Evolutionary conservation across 768 basidiomycete species (phyloP).

Genomic region (Xerocomellus chrysenteron): DNA sequence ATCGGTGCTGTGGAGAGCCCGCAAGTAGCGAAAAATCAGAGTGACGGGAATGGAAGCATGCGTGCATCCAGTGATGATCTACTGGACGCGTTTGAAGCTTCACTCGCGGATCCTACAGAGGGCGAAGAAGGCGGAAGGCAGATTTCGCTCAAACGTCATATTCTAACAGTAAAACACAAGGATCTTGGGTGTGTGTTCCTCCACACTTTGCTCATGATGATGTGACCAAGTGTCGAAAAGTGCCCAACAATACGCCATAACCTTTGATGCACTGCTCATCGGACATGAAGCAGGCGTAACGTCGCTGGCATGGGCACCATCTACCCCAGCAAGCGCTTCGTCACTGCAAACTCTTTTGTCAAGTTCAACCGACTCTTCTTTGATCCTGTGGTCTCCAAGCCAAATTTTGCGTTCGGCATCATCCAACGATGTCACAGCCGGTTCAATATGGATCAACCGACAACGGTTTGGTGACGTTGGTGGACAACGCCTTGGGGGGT

Average conservation of each 20-base stretch:
- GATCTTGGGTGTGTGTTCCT: slow-evolving; percentile 15
- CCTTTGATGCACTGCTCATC: slow-evolving; percentile 89
- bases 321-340: slow-evolving; percentile 18
- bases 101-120: slow-evolving; percentile 68
- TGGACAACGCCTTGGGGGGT: slow-evolving; percentile 87
- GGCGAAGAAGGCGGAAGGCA: slow-evolving; percentile 79
- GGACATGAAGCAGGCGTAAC: slow-evolving; percentile 97
- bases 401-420: slow-evolving; percentile 37
- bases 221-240: slow-evolving; percentile 29
- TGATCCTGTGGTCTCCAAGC: slow-evolving; percentile 93
- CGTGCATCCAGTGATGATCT: slow-evolving; percentile 62
- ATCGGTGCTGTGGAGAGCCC: slow-evolving; percentile 50
- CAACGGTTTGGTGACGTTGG: slow-evolving; percentile 95
- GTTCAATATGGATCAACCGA: slow-evolving; percentile 83
- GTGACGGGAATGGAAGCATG: slow-evolving; percentile 19
- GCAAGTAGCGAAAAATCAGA: slow-evolving; percentile 7
- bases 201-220: slow-evolving; percentile 24
- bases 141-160: slow-evolving; percentile 86
- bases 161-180: slow-evolving; percentile 61
- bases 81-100: slow-evolving; percentile 85
- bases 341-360: slow-evolving; percentile 67
- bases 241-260: slow-evolving; percentile 64
- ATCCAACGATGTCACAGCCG: slow-evolving; percentile 38
- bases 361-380: slow-evolving; percentile 90
- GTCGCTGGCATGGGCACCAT: slow-evolving; percentile 78